These are phyloP conservation scores for Alternaria ethzedia DNA, from an alignment of 2,329 filamentous ascomycete species.

Conservation along the genomic window DNA sequence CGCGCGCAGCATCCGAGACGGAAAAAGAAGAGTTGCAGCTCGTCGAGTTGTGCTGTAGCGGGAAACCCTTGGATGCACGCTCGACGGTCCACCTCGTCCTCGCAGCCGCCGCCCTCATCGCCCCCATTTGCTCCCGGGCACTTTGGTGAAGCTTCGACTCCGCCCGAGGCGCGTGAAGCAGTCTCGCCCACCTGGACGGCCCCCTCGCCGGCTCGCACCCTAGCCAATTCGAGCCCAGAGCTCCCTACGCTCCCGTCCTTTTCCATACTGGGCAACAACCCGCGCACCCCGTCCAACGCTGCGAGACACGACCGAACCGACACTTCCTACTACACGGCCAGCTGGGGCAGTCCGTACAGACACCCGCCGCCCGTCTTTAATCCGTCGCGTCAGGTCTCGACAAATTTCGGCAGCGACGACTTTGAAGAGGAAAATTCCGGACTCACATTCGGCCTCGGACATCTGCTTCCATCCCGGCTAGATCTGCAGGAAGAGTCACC, in stretches of 20 bases:
- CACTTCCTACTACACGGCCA: slow-evolving; percentile 71
- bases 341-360: slow-evolving; percentile 92
- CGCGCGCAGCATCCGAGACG: slow-evolving; percentile 27
- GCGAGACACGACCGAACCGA: slow-evolving; percentile 49
- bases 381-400: slow-evolving; percentile 34
- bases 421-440: slow-evolving; percentile 46
- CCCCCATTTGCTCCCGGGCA: slow-evolving; percentile 40
- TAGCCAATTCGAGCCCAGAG: slow-evolving; percentile 51
- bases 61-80: slow-evolving; percentile 49
- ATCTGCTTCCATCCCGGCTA: slow-evolving; percentile 46
- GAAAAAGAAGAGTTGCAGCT: slow-evolving; percentile 25
- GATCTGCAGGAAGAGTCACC: slow-evolving; percentile 42
- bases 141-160: slow-evolving; percentile 30
- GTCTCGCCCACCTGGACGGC: slow-evolving; percentile 48
- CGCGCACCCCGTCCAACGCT: slow-evolving; percentile 45
- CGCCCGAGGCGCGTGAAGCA: slow-evolving; percentile 29
- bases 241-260: slow-evolving; percentile 47
- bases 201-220: slow-evolving; percentile 49
- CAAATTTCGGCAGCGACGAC: slow-evolving; percentile 47
- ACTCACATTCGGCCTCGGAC: slow-evolving; percentile 48
- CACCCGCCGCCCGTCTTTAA: slow-evolving; percentile 60
- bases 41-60: slow-evolving; percentile 14
- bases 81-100: slow-evolving; percentile 44
- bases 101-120: slow-evolving; percentile 43
- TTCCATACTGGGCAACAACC: slow-evolving; percentile 38